phyloP scores from a whole-genome alignment of 371 early-diverging fungal genomes.

The Cladochytrium tenue region DNA sequence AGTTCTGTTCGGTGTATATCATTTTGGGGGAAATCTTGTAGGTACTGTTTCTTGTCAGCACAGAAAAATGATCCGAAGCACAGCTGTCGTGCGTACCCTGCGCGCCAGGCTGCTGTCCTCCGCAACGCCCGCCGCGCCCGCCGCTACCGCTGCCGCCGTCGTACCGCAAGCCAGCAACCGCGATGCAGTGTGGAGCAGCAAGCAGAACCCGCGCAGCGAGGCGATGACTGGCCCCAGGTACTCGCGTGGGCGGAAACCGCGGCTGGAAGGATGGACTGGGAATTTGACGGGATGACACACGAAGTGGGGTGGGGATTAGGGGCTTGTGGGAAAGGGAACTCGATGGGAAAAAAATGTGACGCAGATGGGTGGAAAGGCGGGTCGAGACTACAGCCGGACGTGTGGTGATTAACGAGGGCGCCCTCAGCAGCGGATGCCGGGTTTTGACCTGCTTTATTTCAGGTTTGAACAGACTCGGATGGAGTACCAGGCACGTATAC shows the following conservation, averaged over 20 bases:
- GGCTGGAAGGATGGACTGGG: background rate
- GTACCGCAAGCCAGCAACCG: constrained; percentile 75
- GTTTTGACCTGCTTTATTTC: constrained; percentile 1
- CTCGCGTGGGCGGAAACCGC: background rate
- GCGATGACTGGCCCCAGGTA: constrained; percentile 73
- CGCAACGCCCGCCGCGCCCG: constrained; percentile 1
- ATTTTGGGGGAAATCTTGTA: too few species aligned
- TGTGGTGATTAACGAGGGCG: too few species aligned
- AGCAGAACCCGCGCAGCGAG: constrained; percentile 69
- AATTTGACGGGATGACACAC: background rate
- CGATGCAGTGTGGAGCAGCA: constrained; percentile 71
- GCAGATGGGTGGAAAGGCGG: too few species aligned
- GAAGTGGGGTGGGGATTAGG: background rate
- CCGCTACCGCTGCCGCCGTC: constrained; percentile 1
- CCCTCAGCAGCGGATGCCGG: background rate
- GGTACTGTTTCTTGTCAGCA: too few species aligned
- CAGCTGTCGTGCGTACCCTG: background rate
- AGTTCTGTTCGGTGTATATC: too few species aligned
- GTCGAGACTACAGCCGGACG: too few species aligned
- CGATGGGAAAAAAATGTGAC: too few species aligned
- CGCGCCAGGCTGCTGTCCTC: background rate
- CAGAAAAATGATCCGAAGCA: too few species aligned
- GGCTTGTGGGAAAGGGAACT: background rate
- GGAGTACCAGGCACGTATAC: constrained; percentile 67
- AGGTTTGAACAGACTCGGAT: constrained; percentile 90